phyloP scores from a whole-genome alignment of 441 rosid species.

The Pelargonium fulgidum region DNA sequence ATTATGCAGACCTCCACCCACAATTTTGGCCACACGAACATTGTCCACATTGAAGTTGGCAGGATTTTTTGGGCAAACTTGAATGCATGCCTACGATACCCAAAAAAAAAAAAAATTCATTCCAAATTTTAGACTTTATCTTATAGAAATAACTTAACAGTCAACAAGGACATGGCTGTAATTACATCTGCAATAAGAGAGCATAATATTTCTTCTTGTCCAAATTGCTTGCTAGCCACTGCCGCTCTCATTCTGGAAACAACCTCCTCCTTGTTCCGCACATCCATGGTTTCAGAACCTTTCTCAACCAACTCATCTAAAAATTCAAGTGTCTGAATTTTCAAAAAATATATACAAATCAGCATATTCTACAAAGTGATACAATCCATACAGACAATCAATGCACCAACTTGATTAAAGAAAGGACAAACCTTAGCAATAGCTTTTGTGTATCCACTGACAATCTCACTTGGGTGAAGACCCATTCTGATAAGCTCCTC shows the following conservation, averaged over 20 bases:
- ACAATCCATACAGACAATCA: not conserved
- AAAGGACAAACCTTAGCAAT: slow-evolving; percentile 44
- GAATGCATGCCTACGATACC: slow-evolving; percentile 70
- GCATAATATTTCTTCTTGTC: slow-evolving; percentile 76
- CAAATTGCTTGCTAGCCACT: slow-evolving; percentile 97
- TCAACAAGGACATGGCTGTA: not conserved
- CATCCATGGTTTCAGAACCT: slow-evolving; percentile 96
- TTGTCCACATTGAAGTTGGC: slow-evolving; percentile 87
- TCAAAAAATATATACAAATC: not conserved
- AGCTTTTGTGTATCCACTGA: slow-evolving; percentile 81
- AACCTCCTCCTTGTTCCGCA: slow-evolving; percentile 69
- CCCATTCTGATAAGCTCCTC: slow-evolving; percentile 95
- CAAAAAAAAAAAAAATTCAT: not conserved
- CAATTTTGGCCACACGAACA: slow-evolving; percentile 83
- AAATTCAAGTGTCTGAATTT: slow-evolving; percentile 49
- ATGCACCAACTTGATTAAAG: not conserved
- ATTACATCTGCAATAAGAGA: slow-evolving; percentile 76
- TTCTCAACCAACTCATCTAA: slow-evolving; percentile 70
- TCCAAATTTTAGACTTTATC: not conserved
- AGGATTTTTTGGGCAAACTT: slow-evolving; percentile 97
- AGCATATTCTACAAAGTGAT: not conserved
- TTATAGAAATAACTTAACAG: not conserved
- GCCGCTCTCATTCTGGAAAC: slow-evolving; percentile 79
- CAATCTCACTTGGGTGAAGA: slow-evolving; percentile 89
- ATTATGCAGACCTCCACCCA: slow-evolving; percentile 88